Evolutionary conservation across 1,139 yeast genomes (phyloP).

Genomic region (Kluyveromyces marxianus): DNA sequence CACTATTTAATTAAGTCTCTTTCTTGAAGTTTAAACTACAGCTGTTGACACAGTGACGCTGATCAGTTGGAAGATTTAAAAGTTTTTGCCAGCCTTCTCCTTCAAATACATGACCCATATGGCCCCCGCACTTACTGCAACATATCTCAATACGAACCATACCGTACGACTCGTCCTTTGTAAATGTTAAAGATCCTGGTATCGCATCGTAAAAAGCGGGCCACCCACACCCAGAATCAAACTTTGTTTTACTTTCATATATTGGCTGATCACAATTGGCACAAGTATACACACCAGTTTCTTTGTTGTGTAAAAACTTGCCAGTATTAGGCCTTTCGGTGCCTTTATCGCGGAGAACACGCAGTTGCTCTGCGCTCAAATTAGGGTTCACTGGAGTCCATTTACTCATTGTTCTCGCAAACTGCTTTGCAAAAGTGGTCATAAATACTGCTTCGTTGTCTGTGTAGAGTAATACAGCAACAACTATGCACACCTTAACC

Average conservation of each 20-base stretch:
- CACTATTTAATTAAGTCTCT: background rate
- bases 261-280: slow-evolving; percentile 80
- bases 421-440: background rate
- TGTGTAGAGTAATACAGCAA: background rate
- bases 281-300: slow-evolving; percentile 64
- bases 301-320: slow-evolving; percentile 44
- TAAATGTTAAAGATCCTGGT: slow-evolving; percentile 64
- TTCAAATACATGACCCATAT: slow-evolving; percentile 86
- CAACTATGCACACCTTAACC: no score
- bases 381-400: slow-evolving; percentile 63
- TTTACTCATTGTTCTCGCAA: slow-evolving; percentile 1
- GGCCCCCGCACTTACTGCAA: slow-evolving; percentile 87
- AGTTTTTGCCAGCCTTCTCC: slow-evolving; percentile 81
- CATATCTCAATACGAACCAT: slow-evolving; percentile 83
- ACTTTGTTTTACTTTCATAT: slow-evolving; percentile 73
- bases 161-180: slow-evolving; percentile 58
- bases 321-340: slow-evolving; percentile 85
- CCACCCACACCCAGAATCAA: slow-evolving; percentile 94
- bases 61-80: slow-evolving; percentile 61
- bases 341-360: slow-evolving; percentile 67
- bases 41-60: slow-evolving; percentile 91
- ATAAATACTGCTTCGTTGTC: background rate
- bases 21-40: slow-evolving; percentile 60
- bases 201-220: slow-evolving; percentile 90
- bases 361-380: slow-evolving; percentile 69